Conservation (phyloP, 2,329 filamentous ascomycete genomes). For the Neonectria faginata region DNA sequence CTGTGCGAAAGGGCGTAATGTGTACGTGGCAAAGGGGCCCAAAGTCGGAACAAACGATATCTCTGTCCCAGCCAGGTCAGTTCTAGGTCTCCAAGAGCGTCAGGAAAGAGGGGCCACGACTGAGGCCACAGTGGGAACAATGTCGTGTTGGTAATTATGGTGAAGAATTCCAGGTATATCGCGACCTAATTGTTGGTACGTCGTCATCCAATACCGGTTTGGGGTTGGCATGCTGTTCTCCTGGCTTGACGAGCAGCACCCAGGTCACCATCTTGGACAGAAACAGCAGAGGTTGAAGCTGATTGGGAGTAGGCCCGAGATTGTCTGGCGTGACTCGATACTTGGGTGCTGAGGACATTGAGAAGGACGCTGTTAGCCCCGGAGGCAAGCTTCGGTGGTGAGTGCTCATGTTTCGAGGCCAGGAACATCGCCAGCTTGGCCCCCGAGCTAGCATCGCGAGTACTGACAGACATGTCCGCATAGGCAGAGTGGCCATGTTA, state of each 20-base stretch:
- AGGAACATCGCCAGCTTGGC: conserved; percentile 22
- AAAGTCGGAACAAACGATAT: conserved; percentile 29
- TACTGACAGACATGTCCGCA: not conserved
- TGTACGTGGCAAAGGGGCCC: conserved; percentile 24
- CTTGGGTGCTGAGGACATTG: conserved; percentile 14
- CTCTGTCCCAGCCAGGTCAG: not conserved
- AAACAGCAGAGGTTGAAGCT: conserved; percentile 1
- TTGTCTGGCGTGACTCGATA: conserved; percentile 15
- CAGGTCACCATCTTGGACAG: not conserved
- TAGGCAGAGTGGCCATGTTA: conserved; percentile 7
- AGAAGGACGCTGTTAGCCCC: conserved; percentile 24
- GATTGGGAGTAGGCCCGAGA: conserved; percentile 28
- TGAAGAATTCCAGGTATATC: conserved; percentile 29
- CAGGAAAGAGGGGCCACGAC: conserved; percentile 29
- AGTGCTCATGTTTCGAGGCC: not conserved
- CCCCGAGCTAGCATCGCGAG: conserved; percentile 15
- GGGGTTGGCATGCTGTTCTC: conserved; percentile 6
- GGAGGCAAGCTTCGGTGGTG: conserved; percentile 1
- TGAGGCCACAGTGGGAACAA: conserved; percentile 26
- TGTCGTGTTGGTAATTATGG: conserved; percentile 16
- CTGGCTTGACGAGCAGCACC: not conserved
- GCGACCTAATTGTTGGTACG: conserved; percentile 26
- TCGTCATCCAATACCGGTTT: conserved; percentile 28
- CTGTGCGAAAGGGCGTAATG: conserved; percentile 17
- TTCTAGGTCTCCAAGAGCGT: conserved; percentile 14